Percentiles rank a stretch among this genome's conserved stretches.
These are phyloP conservation scores for Baudoinia panamericana DNA, from an alignment of 495 filamentous ascomycete genomes.

Conservation along the genomic window DNA sequence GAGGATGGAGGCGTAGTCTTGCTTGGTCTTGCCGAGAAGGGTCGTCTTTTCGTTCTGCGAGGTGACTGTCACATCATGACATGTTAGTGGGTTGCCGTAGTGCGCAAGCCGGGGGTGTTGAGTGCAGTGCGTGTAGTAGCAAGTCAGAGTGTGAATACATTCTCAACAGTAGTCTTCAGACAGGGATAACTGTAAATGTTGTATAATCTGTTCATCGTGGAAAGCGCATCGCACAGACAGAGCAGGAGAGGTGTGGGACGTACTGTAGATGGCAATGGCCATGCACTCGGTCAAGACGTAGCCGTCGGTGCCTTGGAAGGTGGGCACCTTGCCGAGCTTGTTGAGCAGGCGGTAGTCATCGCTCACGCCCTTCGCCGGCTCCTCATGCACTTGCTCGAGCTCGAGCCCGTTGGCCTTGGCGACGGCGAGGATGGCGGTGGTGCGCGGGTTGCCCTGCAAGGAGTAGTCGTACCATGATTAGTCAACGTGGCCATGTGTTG, in stretches of 20 bases:
- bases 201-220: constrained; percentile 54
- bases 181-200: constrained; percentile 92
- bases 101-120: neutral
- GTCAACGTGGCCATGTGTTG: no score
- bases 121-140: neutral
- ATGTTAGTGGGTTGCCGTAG: constrained; percentile 2
- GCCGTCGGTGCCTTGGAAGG: constrained; percentile 86
- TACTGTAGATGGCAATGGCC: constrained; percentile 95
- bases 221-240: constrained; percentile 12
- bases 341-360: constrained; percentile 73
- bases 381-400: constrained; percentile 63
- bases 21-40: constrained; percentile 97
- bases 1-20: constrained; percentile 95
- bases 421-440: constrained; percentile 73
- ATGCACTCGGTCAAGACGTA: constrained; percentile 79
- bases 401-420: constrained; percentile 94
- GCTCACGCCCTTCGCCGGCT: constrained; percentile 44
- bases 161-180: constrained; percentile 87
- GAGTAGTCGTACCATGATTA: neutral
- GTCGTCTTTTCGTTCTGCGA: constrained; percentile 99
- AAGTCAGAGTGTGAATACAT: constrained; percentile 46
- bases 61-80: constrained; percentile 73
- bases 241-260: constrained; percentile 31
- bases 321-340: constrained; percentile 77
- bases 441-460: constrained; percentile 69